A percentile compares a stretch with the other conserved stretches of the same genome.
Evolutionary conservation across 495 filamentous ascomycete genomes (phyloP).

Genomic region (Pseudevernia furfuracea): DNA sequence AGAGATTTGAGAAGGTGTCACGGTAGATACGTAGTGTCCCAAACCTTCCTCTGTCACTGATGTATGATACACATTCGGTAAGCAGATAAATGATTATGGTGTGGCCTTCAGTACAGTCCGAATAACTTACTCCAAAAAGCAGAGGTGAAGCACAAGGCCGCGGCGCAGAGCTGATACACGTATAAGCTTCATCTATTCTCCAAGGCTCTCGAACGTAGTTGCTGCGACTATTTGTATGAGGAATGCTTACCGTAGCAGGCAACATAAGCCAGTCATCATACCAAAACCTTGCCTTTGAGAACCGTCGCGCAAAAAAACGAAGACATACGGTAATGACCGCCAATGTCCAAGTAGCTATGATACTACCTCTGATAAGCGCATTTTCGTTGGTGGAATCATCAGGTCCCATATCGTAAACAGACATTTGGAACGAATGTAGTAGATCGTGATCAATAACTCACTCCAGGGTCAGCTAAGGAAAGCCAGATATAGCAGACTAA

Average conservation of each 20-base stretch:
- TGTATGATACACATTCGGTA: not conserved
- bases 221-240: not conserved
- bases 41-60: conserved; percentile 4
- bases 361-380: not conserved
- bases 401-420: not conserved
- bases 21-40: not conserved
- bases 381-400: too few species aligned
- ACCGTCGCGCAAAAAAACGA: conserved; percentile 27
- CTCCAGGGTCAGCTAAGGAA: too few species aligned
- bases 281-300: conserved; percentile 24
- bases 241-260: conserved; percentile 26
- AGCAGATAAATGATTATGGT: not conserved
- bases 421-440: not conserved
- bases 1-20: not conserved
- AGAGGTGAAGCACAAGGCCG: not conserved
- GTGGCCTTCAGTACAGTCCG: not conserved
- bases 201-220: not conserved
- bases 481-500: too few species aligned
- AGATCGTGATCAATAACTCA: too few species aligned
- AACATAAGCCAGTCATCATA: conserved; percentile 36
- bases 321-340: conserved; percentile 10
- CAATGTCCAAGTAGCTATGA: not conserved
- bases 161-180: not conserved
- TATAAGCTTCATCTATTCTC: not conserved
- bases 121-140: conserved; percentile 5